Evolutionary conservation across 805 yeast genomes (phyloP), one percentile per base, ranked within the genome.

Genomic region (Candida maesae): DNA sequence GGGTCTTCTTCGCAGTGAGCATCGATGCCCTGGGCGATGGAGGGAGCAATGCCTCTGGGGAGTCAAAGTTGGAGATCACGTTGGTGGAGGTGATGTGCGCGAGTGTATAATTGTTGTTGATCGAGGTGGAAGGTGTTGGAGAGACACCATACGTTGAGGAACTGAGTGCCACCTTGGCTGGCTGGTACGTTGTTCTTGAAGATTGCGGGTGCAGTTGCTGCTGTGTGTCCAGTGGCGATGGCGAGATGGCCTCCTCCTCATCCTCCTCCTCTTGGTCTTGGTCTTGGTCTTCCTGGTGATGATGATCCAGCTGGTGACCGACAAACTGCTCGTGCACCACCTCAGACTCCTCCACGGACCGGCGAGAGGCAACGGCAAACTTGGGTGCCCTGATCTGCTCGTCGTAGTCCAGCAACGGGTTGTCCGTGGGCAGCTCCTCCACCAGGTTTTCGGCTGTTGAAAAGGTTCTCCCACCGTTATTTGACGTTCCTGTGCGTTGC

Each of bases 301-400:
- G n/a, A 10, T 10, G n/a, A 12, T 25, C 28, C 6, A 10, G 28
- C 7, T 21, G 9, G 18, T 13, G 17, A 17, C 19, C 9, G 4
- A 4, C 13, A 24, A 25, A 27, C 15, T 28, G 29, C n/a, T 16
- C 18, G 13, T 24, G 19, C 13, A 23, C 12, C 14, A 26, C 18
- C 15, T 47, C 47, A 36, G 37, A 39, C 26, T 42, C 45, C 11
- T 47, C 51, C 12, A 50, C 28, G 12, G 46, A 46, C 29, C 33
- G 45, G 43, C 27, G 36, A 14, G 46, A 43, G 7, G 36, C 47
- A 13, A 38, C 31, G 10, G 15, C 50, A 38, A 57, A 50, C 42
- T 57, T 57, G 2, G 61, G 61, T 1, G 58, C 61, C 17, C 61
- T 42, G 18, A 57, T 57, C 39, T 56, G 60, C 31, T 55, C 53